phyloP scores from a whole-genome alignment of 495 filamentous ascomycete genomes.

The Penicillium canariense region DNA sequence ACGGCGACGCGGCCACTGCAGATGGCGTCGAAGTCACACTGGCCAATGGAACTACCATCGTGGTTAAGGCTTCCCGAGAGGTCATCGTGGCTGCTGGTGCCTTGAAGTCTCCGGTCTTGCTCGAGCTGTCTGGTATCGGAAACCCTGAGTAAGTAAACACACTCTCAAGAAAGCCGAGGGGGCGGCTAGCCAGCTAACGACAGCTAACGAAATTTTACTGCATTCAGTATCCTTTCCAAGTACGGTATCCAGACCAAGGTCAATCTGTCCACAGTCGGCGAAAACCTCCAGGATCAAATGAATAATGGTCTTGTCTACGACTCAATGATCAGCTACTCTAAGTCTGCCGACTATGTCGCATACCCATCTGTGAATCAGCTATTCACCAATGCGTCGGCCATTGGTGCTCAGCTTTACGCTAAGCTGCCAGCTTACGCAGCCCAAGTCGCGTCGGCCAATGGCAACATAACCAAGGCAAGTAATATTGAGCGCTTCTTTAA shows the following conservation, averaged over 20 bases:
- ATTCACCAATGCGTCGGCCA: conserved; percentile 16
- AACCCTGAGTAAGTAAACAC: conserved; percentile 19
- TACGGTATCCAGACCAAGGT: conserved; percentile 19
- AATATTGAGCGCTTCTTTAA: conserved; percentile 23
- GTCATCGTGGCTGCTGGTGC: conserved; percentile 21
- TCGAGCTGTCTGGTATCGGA: conserved; percentile 21
- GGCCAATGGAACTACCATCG: conserved; percentile 16
- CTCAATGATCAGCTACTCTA: conserved; percentile 11
- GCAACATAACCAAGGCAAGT: conserved; percentile 15
- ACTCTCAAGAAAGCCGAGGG: too few relatives aligned
- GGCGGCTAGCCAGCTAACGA: too few relatives aligned
- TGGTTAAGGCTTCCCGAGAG: conserved; percentile 21
- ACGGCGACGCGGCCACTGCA: conserved; percentile 8
- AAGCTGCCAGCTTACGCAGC: conserved; percentile 22
- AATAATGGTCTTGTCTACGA: conserved; percentile 21
- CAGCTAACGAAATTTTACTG: not conserved
- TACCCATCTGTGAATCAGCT: conserved; percentile 20
- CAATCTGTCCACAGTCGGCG: conserved; percentile 22
- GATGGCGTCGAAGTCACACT: conserved; percentile 23
- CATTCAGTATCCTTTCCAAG: conserved; percentile 14
- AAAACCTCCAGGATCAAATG: conserved; percentile 27
- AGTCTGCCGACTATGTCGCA: conserved; percentile 17
- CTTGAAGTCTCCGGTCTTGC: conserved; percentile 17
- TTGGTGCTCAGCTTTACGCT: conserved; percentile 14
- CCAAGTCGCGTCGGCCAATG: conserved; percentile 19